Base-by-base conservation (phyloP, 192 early-diverging fungal species). In the Oehlia diaphana region DNA sequence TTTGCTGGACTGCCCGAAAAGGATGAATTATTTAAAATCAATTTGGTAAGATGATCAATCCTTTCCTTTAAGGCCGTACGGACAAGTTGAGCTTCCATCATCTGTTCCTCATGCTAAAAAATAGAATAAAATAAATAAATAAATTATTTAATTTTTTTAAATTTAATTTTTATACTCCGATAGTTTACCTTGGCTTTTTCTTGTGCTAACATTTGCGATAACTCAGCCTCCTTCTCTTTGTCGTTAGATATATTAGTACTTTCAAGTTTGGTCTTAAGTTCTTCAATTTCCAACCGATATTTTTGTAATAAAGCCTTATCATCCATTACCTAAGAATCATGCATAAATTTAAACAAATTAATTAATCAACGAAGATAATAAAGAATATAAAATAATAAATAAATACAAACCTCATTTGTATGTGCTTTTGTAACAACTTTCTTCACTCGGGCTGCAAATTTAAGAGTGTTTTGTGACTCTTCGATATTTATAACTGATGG, bases 401-500 rank as follows among this genome's bases (percentile, higher is more conserved):
- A 44, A 49, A 64, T 47, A 73, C 74, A 73, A 13, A 92, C 88
- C 31, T 90, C 87, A 86, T 98, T 97, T 63, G 93, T 92, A 58
- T 94, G 87, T 5, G 98, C 95, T 70, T 90, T 90, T 23, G 94
- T 91, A 12, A 89, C 85, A 19, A 99, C 92, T 75, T 93, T 95
- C 83, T 98, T 98, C 62, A 97, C 94, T 7, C 96, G 88, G 13
- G 90, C 86, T 1, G 98, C 98, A 86, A 98, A 99, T 81, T 99
- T 98, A 37, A 99, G 90, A 4, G 98, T 99, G 74, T 94, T 98
- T 58, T 91, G 81, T 0, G 95, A 91, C 70, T 99, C 98, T 72
- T 98, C 97, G 7, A 92, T 80, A 78, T 95, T 93, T 71, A 89
- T 78, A 19, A 83, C 81, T 0, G 95, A 88, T 4, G 96, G 95